Conservation (phyloP, 371 early-diverging fungal genomes). For the Blakeslea trispora region DNA sequence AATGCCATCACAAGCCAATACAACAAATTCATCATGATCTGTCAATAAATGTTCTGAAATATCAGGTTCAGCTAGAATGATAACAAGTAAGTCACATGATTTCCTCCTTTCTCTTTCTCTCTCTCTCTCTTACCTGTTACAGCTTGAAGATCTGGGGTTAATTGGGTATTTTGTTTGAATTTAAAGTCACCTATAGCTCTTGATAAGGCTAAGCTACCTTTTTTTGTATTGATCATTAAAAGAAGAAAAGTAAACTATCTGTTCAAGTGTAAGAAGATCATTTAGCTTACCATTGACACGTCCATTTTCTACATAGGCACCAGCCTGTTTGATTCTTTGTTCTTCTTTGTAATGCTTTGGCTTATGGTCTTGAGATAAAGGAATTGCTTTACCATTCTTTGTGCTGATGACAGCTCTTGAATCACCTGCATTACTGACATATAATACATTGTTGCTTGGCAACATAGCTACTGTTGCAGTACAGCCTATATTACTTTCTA, state of each 20-base stretch:
- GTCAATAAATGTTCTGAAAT: slow-evolving; percentile 60
- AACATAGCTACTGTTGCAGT: slow-evolving; percentile 83
- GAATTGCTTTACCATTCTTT: slow-evolving; percentile 64
- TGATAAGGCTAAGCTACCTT: slow-evolving; percentile 88
- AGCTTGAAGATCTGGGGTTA: slow-evolving; percentile 84
- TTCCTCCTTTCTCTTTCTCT: not conserved
- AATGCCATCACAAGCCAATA: slow-evolving; percentile 95
- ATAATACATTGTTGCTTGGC: slow-evolving; percentile 57
- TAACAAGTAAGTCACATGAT: not conserved
- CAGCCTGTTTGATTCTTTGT: slow-evolving; percentile 78
- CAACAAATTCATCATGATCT: slow-evolving; percentile 85
- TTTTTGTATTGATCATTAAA: no score
- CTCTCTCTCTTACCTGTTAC: slow-evolving; percentile 65
- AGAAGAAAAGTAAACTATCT: no score
- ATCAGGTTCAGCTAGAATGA: slow-evolving; percentile 73
- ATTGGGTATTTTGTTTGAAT: slow-evolving; percentile 76
- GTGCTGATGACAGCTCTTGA: slow-evolving; percentile 83
- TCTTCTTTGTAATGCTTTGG: slow-evolving; percentile 77
- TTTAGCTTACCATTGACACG: slow-evolving; percentile 94
- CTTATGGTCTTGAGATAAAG: slow-evolving; percentile 90
- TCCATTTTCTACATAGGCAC: slow-evolving; percentile 92
- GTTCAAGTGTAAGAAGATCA: no score
- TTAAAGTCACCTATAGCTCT: slow-evolving; percentile 95
- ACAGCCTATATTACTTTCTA: slow-evolving; percentile 80
- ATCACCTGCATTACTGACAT: slow-evolving; percentile 88